Conservation (phyloP, 495 filamentous ascomycete genomes). For the Neurospora sp. region DNA sequence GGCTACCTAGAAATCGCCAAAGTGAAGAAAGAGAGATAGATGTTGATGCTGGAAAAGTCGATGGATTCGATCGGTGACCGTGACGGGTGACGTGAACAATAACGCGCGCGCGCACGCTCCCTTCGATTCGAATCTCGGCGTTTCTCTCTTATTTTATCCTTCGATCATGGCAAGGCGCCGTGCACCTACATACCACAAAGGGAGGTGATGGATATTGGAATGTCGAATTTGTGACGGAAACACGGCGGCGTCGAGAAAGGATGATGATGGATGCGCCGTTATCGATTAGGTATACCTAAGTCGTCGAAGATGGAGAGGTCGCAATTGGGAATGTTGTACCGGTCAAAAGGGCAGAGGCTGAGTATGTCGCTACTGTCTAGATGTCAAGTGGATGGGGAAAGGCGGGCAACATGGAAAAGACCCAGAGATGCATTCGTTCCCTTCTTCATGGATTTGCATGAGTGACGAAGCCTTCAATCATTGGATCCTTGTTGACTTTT, state of each 20-base stretch:
- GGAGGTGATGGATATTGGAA: background rate
- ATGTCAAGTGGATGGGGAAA: background rate
- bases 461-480: conserved; percentile 24
- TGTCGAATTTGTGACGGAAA: background rate
- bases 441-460: no score
- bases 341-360: background rate
- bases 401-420: background rate
- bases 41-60: background rate
- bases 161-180: background rate
- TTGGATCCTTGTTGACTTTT: conserved; percentile 32
- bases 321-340: background rate
- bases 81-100: background rate
- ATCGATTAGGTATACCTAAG: background rate
- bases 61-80: conserved; percentile 3
- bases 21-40: background rate
- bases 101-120: background rate
- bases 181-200: background rate
- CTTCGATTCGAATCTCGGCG: background rate
- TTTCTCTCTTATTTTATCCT: background rate
- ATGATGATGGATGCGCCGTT: background rate
- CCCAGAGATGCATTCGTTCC: conserved; percentile 1
- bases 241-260: background rate
- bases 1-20: background rate
- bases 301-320: background rate
- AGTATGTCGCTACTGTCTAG: background rate